These are phyloP conservation scores for Fusarium goolgardi DNA, from an alignment of 2,329 filamentous ascomycete genomes.

Conservation along the genomic window DNA sequence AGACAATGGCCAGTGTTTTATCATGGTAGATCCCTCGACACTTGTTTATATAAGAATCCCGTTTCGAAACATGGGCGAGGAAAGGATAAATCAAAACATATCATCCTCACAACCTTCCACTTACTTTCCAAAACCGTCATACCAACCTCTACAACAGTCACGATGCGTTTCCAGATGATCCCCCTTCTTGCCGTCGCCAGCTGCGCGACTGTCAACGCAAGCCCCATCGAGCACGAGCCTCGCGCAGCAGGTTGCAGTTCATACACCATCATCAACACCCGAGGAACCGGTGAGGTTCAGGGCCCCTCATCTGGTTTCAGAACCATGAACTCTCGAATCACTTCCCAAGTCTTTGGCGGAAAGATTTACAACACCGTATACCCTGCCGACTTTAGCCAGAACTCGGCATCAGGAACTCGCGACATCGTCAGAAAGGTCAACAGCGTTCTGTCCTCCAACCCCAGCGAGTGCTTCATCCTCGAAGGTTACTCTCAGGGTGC, in stretches of 20 bases:
- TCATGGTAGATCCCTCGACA: background rate
- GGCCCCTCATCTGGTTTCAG: slow-evolving; percentile 15
- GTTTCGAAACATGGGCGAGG: background rate
- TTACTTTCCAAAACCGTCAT: background rate
- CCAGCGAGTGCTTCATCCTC: slow-evolving; percentile 16
- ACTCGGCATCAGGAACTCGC: background rate
- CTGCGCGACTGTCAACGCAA: background rate
- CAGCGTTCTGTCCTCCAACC: background rate
- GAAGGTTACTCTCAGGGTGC: slow-evolving; percentile 25
- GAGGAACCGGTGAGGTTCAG: slow-evolving; percentile 15
- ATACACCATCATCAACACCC: slow-evolving; percentile 27
- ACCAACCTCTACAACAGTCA: background rate
- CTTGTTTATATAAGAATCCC: background rate
- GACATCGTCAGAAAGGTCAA: slow-evolving; percentile 22
- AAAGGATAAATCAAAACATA: too few relatives aligned
- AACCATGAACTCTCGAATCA: slow-evolving; percentile 23
- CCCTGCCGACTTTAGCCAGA: slow-evolving; percentile 9
- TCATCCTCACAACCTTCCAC: background rate
- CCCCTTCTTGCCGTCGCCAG: background rate
- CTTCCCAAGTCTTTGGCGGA: slow-evolving; percentile 3
- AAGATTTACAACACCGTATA: slow-evolving; percentile 28
- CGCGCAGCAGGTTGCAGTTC: slow-evolving; percentile 3
- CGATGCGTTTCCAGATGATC: slow-evolving; percentile 10
- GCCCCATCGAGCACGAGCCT: background rate
- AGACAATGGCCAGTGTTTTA: background rate